Base-by-base conservation (phyloP, 2,329 filamentous ascomycete species). In the Scytalidium lignicola region DNA sequence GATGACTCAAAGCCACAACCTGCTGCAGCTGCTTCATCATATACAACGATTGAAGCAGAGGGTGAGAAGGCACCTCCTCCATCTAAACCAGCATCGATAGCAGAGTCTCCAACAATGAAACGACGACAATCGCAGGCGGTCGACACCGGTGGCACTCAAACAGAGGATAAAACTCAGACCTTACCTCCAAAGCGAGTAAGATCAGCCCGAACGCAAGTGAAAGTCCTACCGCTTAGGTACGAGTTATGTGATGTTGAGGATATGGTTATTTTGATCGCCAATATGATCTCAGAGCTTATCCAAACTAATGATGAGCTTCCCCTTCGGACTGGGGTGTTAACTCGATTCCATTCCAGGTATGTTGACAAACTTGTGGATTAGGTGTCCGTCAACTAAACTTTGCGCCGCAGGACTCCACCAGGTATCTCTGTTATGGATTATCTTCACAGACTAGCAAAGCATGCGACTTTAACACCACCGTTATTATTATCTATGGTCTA, bases 401-500 rank as follows among this genome's bases (percentile, higher is more conserved):
- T 43, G 19, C 49, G 43, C 49, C 53, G 43, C 52, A 78, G 77
- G 61, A 82, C 85, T 15, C 84, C 93, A 1, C 93, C 93, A 7
- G 91, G 88, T 46, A 99, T 99, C 51, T 96, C 90, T 21, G 92
- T 99, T 26, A 78, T 86, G 53, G 93, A 99, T 66, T 99, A 99
- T 65, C 79, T 99, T 29, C 88, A 93, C 62, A 85, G 93, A 55
- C 76, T 99, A 50, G 93, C 95, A 20, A 90, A 90, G 51, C 93
- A 99, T 66, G 93, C 93, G 21, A 96, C 92, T 0, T 77, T 99
- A 2, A 90, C 90, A 6, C 91, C 93, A 12, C 92, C 93, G 1
- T 86, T 99, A 45, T 77, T 99, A n/a, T 80, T 99, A 29, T 93
- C 91, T 59, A 97, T 99, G 90, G 93, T 99, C 50, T 99, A 95